Evolutionary conservation across 495 filamentous ascomycete species (phyloP), one percentile per base, ranked within the genome.

Genomic region (Margaritispora aquatica): DNA sequence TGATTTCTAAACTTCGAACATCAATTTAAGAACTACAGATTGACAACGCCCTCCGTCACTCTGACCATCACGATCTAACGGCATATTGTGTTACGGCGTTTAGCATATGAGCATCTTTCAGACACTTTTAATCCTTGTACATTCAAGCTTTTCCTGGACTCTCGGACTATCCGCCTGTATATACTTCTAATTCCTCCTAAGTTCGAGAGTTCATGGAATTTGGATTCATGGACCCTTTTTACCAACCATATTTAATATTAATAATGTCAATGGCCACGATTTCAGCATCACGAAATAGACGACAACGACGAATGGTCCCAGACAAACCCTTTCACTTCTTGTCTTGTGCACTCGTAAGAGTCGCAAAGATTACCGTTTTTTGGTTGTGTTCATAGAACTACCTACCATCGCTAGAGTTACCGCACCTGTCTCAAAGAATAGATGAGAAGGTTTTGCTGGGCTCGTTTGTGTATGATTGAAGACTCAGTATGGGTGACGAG

Each of bases 401-500:
- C 38, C 60, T 44, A 66, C 64, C 17, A 61, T 66, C 64, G 60
- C 60, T 66, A 61, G 64, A 66, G 60, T 63, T 21, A 63, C 63
- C 63, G 60, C 63, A 56, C n/a, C 31, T 51, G 26, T 54, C 51
- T 63, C 60, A 54, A 22, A 29, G 54, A 34, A 38, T 51, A 60
- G 58, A 57, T 46, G 53, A 48, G 52, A 27, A 26, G 34, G 50
- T 10, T 51, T 60, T 57, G 60, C 63, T 66, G 63, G 63, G 63
- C 63, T 66, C 63, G 60, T 41, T 59, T 58, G 57, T 59, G 48
- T 53, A 53, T 53, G 34, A 15, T 51, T 49, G 8, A 51, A 51
- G 26, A 26, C 26, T 56, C 38, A 29, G 23, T 51, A 52, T 56
- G 31, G 17, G 19, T 44, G 21, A 57, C 29, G 36, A 58, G 21